Evolutionary conservation across 2,329 filamentous ascomycete genomes (phyloP), one percentile per base, ranked within the genome.

Genomic region (Talaromyces sp.): DNA sequence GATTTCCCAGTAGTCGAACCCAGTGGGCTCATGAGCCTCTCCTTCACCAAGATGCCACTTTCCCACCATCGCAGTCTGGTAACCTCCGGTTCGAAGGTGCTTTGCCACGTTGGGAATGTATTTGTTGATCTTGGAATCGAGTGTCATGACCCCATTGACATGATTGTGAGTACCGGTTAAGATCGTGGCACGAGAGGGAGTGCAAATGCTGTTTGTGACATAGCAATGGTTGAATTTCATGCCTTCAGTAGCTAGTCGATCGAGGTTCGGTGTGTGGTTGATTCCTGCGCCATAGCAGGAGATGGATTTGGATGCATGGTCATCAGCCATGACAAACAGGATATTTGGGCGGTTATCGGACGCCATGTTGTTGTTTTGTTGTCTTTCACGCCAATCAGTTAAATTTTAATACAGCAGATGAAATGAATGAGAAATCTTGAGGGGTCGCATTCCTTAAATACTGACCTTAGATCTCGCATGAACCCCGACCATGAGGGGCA

Each of bases 31-130:
- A 47, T 80, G 75, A 0, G 60, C 65, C 2, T 57, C 52, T 0
- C 77, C 79, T 56, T 82, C 79, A 3, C 80, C 80, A 13, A 82
- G 63, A 57, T 82, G 80, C 79, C 80, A 82, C 60, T 82, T 82
- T 0, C 79, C 80, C 0, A 81, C 65, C 78, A 82, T 82, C 7
- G 76, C 79, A 0, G 79, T 82, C 42, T 74, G 73, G 52, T 82
- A 82, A 0, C 75, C 75, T 22, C 74, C 75, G 0, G 72, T 66
- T 1, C 75, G 73, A 0, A 82, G 66, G 19, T 77, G 71, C 56
- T 82, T 82, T 2, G 79, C 79, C 3, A 82, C 77, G 27, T 82
- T 82, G 8, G 80, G 80, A 3, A 79, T 48, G 13, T 72, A 68
- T 33, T 77, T 80, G 65, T 82, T 80, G 65, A 82, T 80, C 49